phyloP scores from a whole-genome alignment of 108 stramenopile species.

The Tribonema minus region DNA sequence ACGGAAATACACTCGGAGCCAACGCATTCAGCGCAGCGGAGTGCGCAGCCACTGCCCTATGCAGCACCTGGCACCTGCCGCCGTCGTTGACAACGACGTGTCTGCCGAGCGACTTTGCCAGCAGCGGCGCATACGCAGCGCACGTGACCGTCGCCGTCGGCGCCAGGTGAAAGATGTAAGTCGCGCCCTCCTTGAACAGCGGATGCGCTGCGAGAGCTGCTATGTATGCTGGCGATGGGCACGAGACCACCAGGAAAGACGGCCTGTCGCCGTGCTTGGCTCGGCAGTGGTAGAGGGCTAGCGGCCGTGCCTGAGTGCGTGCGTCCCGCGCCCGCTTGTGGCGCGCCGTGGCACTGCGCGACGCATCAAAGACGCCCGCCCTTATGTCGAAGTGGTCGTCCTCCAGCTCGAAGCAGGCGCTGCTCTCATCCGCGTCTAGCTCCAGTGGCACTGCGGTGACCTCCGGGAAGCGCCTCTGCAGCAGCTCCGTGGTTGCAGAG shows the following conservation, averaged over 20 bases:
- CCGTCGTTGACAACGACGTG: slow-evolving; percentile 20
- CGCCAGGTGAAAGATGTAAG: slow-evolving; percentile 31
- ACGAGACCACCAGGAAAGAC: slow-evolving; percentile 28
- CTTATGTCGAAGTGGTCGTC: slow-evolving; percentile 34
- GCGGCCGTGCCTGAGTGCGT: slow-evolving; percentile 8
- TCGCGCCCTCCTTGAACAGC: slow-evolving; percentile 1
- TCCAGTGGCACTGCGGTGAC: slow-evolving; percentile 29
- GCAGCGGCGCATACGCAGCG: slow-evolving; percentile 30
- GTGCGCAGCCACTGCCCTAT: slow-evolving; percentile 24
- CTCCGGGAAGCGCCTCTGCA: slow-evolving; percentile 4
- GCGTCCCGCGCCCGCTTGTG: too few relatives aligned
- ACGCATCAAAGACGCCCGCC: slow-evolving; percentile 19
- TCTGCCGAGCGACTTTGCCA: slow-evolving; percentile 1
- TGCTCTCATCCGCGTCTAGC: slow-evolving; percentile 13
- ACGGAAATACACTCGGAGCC: slow-evolving; percentile 26
- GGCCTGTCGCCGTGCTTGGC: slow-evolving; percentile 18
- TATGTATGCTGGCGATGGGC: slow-evolving; percentile 8
- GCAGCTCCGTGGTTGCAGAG: neutral
- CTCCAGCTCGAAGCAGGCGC: slow-evolving; percentile 26
- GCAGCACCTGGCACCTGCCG: slow-evolving; percentile 5
- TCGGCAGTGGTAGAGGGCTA: slow-evolving; percentile 27
- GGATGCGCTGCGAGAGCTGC: slow-evolving; percentile 8
- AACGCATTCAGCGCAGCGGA: slow-evolving; percentile 26
- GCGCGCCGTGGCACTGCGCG: too few relatives aligned
- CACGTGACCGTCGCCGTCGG: slow-evolving; percentile 11